Evolutionary conservation across 768 basidiomycete species (phyloP).

Genomic region (Termitomyces sp.): DNA sequence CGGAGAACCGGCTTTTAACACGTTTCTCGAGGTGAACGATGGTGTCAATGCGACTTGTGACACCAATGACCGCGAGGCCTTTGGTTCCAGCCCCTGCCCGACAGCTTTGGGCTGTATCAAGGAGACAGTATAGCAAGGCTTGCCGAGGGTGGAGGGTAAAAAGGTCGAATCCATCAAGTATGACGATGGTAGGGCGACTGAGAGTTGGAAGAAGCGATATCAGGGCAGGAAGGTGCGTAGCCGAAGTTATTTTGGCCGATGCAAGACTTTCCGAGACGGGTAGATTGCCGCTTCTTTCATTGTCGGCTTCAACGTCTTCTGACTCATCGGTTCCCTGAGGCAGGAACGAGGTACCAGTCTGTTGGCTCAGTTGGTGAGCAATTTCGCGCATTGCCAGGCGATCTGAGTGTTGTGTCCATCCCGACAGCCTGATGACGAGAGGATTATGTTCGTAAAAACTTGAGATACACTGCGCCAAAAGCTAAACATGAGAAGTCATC

Average conservation of each 20-base stretch:
- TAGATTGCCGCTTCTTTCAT: slow-evolving; percentile 27
- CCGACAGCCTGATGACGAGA: slow-evolving; percentile 79
- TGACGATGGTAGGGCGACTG: slow-evolving; percentile 71
- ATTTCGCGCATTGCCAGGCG: slow-evolving; percentile 90
- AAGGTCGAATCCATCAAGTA: slow-evolving; percentile 91
- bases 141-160: slow-evolving; percentile 93
- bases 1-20: slow-evolving; percentile 96
- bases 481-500: slow-evolving; percentile 30
- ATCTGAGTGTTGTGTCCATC: slow-evolving; percentile 82
- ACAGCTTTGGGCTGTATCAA: slow-evolving; percentile 91
- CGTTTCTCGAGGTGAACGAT: slow-evolving; percentile 90
- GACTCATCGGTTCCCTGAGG: slow-evolving; percentile 34
- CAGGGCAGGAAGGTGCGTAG: slow-evolving; percentile 69
- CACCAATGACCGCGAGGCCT: slow-evolving; percentile 82
- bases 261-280: slow-evolving; percentile 41
- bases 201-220: slow-evolving; percentile 78
- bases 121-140: slow-evolving; percentile 88
- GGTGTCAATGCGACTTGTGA: slow-evolving; percentile 85
- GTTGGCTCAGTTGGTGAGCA: slow-evolving; percentile 74
- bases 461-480: slow-evolving; percentile 56
- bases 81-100: slow-evolving; percentile 52
- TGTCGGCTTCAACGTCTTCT: slow-evolving; percentile 22
- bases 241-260: slow-evolving; percentile 38
- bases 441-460: slow-evolving; percentile 41
- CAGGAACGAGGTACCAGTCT: slow-evolving; percentile 64